Evolutionary conservation across 108 stramenopile genomes (phyloP).

Genomic region (Skeletonema costatum): DNA sequence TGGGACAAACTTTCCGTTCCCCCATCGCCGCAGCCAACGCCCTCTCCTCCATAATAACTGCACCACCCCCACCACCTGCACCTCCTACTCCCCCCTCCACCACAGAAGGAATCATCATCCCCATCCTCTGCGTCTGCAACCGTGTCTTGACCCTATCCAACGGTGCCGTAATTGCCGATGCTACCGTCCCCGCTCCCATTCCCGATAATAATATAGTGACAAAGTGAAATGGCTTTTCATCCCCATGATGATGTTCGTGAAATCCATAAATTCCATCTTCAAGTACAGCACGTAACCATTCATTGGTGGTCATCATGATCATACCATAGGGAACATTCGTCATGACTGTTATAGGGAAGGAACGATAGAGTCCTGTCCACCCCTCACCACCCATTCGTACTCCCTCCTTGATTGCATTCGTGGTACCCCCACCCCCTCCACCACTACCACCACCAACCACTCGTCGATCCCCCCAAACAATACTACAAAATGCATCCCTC

Average conservation of each 20-base stretch:
- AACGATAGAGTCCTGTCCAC: conserved; percentile 75
- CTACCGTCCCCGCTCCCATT: conserved; percentile 88
- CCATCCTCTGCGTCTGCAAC: conserved; percentile 80
- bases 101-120: conserved; percentile 28
- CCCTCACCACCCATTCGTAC: conserved; percentile 65
- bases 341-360: conserved; percentile 91
- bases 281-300: conserved; percentile 65
- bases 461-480: conserved; percentile 27
- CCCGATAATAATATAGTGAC: conserved; percentile 73
- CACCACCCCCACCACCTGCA: not conserved
- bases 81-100: not conserved
- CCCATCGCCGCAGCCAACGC: conserved; percentile 38
- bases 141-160: conserved; percentile 97
- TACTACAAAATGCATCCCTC: conserved; percentile 61
- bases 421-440: not conserved
- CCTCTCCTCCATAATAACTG: conserved; percentile 37
- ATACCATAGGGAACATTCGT: conserved; percentile 98
- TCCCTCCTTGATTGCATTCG: not conserved
- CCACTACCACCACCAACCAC: not conserved
- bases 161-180: conserved; percentile 92
- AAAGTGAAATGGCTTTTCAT: conserved; percentile 32
- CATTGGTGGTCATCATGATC: conserved; percentile 96
- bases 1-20: conserved; percentile 33
- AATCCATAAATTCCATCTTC: conserved; percentile 53
- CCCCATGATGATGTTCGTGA: conserved; percentile 17